A percentile compares a stretch with the other conserved stretches of the same genome.
Conservation (phyloP, 805 yeast species). For the Lipomyces lipofer region DNA sequence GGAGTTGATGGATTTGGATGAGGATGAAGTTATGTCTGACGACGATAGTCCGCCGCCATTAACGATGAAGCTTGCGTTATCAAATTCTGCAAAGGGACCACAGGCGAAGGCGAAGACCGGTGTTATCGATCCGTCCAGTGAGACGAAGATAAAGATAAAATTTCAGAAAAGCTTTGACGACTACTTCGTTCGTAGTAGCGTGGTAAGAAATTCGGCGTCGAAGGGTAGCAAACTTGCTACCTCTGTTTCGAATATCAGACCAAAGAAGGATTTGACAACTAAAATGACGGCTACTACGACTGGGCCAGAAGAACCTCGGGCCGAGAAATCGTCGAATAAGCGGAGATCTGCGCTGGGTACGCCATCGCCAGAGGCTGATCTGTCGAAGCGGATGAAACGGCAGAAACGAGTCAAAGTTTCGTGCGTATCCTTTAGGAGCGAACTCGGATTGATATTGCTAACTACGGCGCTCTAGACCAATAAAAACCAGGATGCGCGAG, state of each 20-base stretch:
- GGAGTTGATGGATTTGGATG: background rate
- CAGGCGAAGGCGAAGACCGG: background rate
- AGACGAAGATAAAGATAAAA: constrained; percentile 17
- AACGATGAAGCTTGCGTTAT: constrained; percentile 4
- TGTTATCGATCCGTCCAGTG: constrained; percentile 9
- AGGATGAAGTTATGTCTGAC: constrained; percentile 2
- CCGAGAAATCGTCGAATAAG: background rate
- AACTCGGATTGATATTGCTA: no score
- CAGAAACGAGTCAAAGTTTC: constrained; percentile 26
- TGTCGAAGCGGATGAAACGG: constrained; percentile 12
- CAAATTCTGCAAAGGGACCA: background rate
- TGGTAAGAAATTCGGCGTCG: constrained; percentile 6
- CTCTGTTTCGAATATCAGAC: no score
- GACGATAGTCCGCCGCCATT: background rate
- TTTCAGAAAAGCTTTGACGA: constrained; percentile 23
- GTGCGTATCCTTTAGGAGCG: no score
- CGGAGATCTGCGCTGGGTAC: constrained; percentile 7
- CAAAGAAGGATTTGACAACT: no score
- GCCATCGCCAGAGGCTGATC: constrained; percentile 26
- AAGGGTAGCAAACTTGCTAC: no score
- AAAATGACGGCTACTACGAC: no score
- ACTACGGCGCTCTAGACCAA: constrained; percentile 24
- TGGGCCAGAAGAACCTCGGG: no score
- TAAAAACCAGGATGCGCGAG: constrained; percentile 35
- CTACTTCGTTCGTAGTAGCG: constrained; percentile 15